Evolutionary conservation across 2,329 filamentous ascomycete species (phyloP), one percentile per base, ranked within the genome.

Genomic region (Fusarium protoensiforme): DNA sequence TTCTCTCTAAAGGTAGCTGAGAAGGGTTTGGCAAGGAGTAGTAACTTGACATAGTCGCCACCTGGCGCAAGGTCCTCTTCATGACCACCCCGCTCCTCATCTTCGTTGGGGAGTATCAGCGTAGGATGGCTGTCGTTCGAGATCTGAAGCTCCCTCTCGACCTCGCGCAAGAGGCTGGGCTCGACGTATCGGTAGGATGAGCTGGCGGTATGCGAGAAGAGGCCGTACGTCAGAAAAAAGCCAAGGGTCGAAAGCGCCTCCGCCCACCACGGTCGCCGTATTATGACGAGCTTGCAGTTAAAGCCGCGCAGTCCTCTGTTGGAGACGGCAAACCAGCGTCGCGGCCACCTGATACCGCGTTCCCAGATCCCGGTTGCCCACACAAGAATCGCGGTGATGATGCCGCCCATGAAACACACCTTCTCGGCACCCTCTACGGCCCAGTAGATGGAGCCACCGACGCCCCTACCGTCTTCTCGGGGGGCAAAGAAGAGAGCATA

Each of bases 341-440:
- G 88, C 58, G 96, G 96, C 95, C 96, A 98, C 71, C 95, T 90
- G 64, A 99, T 92, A 35, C 96, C 96, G 64, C 96, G 91, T 79
- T 98, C 96, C 93, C 96, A 99, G 82, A 98, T 95, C 31, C 96
- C 96, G 0, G 96, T 98, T 18, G 92, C 95, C 94, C 95, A 98
- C 75, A 98, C 92, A 38, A 99, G 87, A 48, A 95, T 88, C 38
- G 91, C 93, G 0, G 95, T 98, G 68, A 98, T 92, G 67, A 97
- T 89, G 54, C 96, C 96, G 27, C 94, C 95, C 83, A 97, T 93
- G 79, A 98, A 93, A 78, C 94, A 96, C 61, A 99, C 90, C 82
- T 96, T 97, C 84, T 98, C 94, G 9, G 90, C 90, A 80, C 93
- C 94, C 79, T 98, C 96, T 5, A 98, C 90, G 31, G 97, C 92